phyloP scores from a whole-genome alignment of 805 yeast genomes.

The Candida multigemmis region DNA sequence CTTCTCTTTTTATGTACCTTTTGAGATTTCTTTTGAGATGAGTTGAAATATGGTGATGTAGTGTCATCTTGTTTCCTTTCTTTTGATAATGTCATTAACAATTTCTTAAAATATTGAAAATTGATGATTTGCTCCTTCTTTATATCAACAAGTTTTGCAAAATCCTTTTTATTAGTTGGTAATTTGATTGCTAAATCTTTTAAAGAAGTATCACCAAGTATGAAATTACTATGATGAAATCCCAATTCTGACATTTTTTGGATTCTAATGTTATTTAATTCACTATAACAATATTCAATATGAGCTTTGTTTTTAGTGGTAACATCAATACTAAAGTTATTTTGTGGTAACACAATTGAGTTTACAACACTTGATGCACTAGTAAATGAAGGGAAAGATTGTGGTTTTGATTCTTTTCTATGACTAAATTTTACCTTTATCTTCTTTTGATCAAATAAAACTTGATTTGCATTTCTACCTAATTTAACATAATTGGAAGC shows the following conservation, averaged over 20 bases:
- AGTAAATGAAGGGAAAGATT: conserved; percentile 4
- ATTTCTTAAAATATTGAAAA: conserved; percentile 31
- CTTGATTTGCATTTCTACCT: conserved; percentile 46
- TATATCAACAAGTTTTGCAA: conserved; percentile 27
- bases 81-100: conserved; percentile 20
- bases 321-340: conserved; percentile 8
- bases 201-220: conserved; percentile 24
- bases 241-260: conserved; percentile 32
- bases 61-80: conserved; percentile 15
- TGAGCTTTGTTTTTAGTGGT: conserved; percentile 10
- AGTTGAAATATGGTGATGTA: too few relatives aligned
- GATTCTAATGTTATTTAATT: conserved; percentile 33
- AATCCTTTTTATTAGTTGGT: conserved; percentile 44
- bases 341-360: conserved; percentile 11
- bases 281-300: conserved; percentile 18
- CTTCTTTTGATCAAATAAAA: conserved; percentile 35
- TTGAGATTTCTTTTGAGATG: too few relatives aligned
- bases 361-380: conserved; percentile 7
- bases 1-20: too few relatives aligned
- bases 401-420: conserved; percentile 7
- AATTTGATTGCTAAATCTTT: conserved; percentile 47
- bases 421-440: conserved; percentile 45
- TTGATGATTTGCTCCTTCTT: conserved; percentile 17
- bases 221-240: conserved; percentile 14
- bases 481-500: conserved; percentile 64